Conservation (phyloP, 2,329 filamentous ascomycete genomes). For the Thelonectria blattea region DNA sequence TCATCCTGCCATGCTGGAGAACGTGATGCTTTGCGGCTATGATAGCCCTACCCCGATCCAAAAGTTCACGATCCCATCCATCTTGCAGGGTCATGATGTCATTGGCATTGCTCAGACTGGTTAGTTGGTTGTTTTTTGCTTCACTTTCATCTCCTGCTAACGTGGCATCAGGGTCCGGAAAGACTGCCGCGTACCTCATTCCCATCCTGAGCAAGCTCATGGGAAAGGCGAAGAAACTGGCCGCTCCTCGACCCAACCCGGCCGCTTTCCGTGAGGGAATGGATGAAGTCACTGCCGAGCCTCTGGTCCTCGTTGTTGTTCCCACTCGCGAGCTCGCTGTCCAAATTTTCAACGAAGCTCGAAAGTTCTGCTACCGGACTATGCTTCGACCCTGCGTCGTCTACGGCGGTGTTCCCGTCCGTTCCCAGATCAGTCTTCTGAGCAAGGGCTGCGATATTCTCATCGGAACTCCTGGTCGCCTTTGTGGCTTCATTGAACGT, state of each 20-base stretch:
- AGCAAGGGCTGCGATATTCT: constrained; percentile 87
- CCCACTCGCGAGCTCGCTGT: constrained; percentile 90
- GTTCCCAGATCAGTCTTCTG: constrained; percentile 74
- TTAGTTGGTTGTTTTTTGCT: constrained; percentile 49
- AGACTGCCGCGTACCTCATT: constrained; percentile 91
- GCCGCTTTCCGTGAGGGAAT: constrained; percentile 57
- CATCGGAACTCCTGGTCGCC: constrained; percentile 84
- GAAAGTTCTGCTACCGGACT: constrained; percentile 90
- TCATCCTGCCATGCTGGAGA: constrained; percentile 82
- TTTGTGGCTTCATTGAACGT: constrained; percentile 82
- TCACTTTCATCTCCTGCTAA: not conserved
- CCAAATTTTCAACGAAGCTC: constrained; percentile 94
- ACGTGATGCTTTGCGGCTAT: constrained; percentile 77
- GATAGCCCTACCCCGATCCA: constrained; percentile 83
- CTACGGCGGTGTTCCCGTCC: constrained; percentile 82
- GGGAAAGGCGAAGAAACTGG: constrained; percentile 92
- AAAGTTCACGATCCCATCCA: constrained; percentile 80
- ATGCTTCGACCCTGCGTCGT: constrained; percentile 91
- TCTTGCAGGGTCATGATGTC: constrained; percentile 78
- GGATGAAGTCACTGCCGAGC: constrained; percentile 73
- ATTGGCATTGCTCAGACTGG: constrained; percentile 93
- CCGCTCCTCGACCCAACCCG: constrained; percentile 75
- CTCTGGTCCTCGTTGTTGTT: constrained; percentile 82
- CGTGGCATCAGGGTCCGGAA: constrained; percentile 77
- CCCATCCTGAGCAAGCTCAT: constrained; percentile 90